These are phyloP conservation scores for Auxenochlorella pyrenoidosa DNA, from an alignment of 139 green algal species.

Conservation along the genomic window DNA sequence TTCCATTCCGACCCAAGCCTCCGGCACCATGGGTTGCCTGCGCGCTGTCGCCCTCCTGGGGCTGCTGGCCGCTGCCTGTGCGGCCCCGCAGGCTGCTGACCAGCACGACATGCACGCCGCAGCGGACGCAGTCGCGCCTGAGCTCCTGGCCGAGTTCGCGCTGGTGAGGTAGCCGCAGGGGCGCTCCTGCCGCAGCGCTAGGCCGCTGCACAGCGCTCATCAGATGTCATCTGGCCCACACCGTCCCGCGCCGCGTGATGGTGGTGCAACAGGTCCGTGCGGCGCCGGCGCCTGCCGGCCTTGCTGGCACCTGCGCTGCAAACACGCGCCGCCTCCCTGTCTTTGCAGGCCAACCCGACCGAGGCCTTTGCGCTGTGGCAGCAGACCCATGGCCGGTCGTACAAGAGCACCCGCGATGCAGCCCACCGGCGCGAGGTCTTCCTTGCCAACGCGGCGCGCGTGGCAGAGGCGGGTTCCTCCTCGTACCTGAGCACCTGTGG, in stretches of 20 bases:
- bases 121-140: neutral
- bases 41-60: neutral
- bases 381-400: constrained; percentile 20
- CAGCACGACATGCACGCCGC: constrained; percentile 12
- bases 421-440: constrained; percentile 31
- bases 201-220: too few species aligned
- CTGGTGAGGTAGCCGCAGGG: constrained; percentile 20
- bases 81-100: neutral
- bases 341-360: constrained; percentile 45
- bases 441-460: constrained; percentile 37
- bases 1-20: neutral
- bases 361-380: constrained; percentile 44
- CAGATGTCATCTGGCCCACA: too few species aligned
- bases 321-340: neutral
- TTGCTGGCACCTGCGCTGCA: neutral
- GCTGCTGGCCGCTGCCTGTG: neutral
- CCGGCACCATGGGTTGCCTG: neutral
- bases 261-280: neutral
- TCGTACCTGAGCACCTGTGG: too few species aligned
- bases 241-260: too few species aligned
- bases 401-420: constrained; percentile 32
- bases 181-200: too few species aligned
- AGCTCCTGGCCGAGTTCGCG: constrained; percentile 31
- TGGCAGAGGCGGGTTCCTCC: constrained; percentile 8
- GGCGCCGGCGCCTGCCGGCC: neutral